phyloP scores from a whole-genome alignment of 768 basidiomycete species.

The Tulasnella sp. region DNA sequence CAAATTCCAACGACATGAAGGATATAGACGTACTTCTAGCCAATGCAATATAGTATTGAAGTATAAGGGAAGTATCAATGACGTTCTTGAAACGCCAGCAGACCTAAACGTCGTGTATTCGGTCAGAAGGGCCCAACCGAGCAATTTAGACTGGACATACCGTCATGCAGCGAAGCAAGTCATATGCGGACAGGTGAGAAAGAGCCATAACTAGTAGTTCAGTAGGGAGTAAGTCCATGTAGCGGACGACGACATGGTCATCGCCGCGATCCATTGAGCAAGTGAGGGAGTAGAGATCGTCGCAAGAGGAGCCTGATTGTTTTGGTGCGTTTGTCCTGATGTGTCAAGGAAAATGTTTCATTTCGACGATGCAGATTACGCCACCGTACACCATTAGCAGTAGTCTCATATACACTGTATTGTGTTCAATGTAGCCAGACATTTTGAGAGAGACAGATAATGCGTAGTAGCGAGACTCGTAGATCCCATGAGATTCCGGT shows the following conservation, averaged over 20 bases:
- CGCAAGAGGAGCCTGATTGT: conserved; percentile 1
- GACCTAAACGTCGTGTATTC: not conserved
- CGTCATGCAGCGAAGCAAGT: not conserved
- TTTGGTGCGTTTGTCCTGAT: not conserved
- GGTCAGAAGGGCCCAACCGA: not conserved
- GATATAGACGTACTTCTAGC: conserved; percentile 1
- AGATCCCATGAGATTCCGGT: too few relatives aligned
- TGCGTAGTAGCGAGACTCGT: too few relatives aligned
- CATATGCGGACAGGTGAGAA: not conserved
- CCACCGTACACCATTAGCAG: too few relatives aligned
- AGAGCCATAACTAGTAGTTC: conserved; percentile 9
- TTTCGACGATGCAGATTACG: too few relatives aligned
- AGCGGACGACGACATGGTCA: not conserved
- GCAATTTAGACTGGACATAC: not conserved
- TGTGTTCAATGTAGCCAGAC: too few relatives aligned
- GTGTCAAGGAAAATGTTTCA: not conserved
- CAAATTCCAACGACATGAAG: not conserved
- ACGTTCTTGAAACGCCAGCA: not conserved
- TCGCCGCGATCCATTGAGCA: not conserved
- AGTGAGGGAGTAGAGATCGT: too few relatives aligned
- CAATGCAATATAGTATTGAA: conserved; percentile 11
- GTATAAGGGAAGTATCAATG: conserved; percentile 3
- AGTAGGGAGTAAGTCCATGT: conserved; percentile 10
- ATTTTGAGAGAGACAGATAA: too few relatives aligned
- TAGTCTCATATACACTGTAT: too few relatives aligned